Conservation (phyloP, 2,329 filamentous ascomycete genomes). For the Pseudogymnoascus pannorum region DNA sequence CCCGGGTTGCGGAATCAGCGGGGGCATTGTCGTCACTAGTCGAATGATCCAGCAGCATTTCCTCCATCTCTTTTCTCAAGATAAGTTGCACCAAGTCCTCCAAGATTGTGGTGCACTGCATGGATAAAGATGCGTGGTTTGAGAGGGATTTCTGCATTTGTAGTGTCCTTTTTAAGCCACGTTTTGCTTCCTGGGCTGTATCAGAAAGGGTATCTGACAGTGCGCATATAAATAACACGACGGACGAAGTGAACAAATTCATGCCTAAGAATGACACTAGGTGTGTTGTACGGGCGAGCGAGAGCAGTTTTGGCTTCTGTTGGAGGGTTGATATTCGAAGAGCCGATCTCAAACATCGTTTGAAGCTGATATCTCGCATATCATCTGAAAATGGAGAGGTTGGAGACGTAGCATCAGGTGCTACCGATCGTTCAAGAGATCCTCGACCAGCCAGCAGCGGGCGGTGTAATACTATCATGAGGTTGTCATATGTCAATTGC, state of each 20-base stretch:
- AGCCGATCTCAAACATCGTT: constrained; percentile 33
- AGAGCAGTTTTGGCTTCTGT: constrained; percentile 28
- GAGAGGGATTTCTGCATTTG: constrained; percentile 33
- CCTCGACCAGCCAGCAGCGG: constrained; percentile 34
- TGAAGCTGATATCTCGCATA: constrained; percentile 18
- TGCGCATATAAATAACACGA: constrained; percentile 36
- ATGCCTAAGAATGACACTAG: constrained; percentile 38
- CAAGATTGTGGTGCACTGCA: constrained; percentile 27
- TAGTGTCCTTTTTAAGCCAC: constrained; percentile 36
- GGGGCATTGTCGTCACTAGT: background rate
- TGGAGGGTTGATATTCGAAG: constrained; percentile 34
- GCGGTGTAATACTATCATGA: constrained; percentile 37
- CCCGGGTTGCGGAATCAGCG: background rate
- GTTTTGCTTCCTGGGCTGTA: constrained; percentile 35
- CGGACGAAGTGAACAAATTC: constrained; percentile 38
- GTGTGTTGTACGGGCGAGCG: constrained; percentile 36
- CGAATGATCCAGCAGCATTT: constrained; percentile 3
- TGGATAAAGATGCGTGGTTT: constrained; percentile 29
- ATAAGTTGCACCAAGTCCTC: constrained; percentile 19
- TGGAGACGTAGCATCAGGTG: constrained; percentile 12
- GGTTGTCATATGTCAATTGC: constrained; percentile 37
- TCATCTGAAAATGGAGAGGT: constrained; percentile 14
- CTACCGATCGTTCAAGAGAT: background rate
- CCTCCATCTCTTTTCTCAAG: constrained; percentile 15
- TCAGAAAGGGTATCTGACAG: constrained; percentile 37